phyloP scores from a whole-genome alignment of 129 eudicot genomes.

The Ambrosia trifida region DNA sequence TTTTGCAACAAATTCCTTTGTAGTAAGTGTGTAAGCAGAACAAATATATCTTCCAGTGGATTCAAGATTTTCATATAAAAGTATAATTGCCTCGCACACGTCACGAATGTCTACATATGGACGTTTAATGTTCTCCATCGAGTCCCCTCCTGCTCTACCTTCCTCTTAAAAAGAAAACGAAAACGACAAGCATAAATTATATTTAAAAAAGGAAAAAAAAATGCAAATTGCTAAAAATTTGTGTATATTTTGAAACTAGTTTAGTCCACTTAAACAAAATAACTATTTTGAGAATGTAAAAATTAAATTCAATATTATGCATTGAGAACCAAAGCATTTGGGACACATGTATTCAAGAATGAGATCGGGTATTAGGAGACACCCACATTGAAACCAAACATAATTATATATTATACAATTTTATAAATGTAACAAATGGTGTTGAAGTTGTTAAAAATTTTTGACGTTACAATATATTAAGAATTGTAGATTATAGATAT shows the following conservation, averaged over 20 bases:
- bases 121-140: conserved; percentile 20
- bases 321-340: too few species aligned
- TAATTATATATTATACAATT: too few species aligned
- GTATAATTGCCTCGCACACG: conserved; percentile 35
- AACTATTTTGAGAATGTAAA: too few species aligned
- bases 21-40: conserved; percentile 19
- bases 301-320: too few species aligned
- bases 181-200: background rate
- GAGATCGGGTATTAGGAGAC: too few species aligned
- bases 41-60: conserved; percentile 54
- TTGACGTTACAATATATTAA: too few species aligned
- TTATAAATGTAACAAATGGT: too few species aligned
- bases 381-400: too few species aligned
- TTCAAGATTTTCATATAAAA: conserved; percentile 40
- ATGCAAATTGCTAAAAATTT: background rate
- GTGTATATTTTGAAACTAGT: background rate
- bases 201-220: background rate
- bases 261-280: too few species aligned
- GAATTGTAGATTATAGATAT: too few species aligned
- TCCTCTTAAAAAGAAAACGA: conserved; percentile 16
- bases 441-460: too few species aligned
- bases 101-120: conserved; percentile 43
- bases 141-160: conserved; percentile 19
- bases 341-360: too few species aligned
- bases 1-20: conserved; percentile 36